These are phyloP conservation scores for Canna indica DNA, from an alignment of 176 grass and related monocot species.

Conservation along the genomic window DNA sequence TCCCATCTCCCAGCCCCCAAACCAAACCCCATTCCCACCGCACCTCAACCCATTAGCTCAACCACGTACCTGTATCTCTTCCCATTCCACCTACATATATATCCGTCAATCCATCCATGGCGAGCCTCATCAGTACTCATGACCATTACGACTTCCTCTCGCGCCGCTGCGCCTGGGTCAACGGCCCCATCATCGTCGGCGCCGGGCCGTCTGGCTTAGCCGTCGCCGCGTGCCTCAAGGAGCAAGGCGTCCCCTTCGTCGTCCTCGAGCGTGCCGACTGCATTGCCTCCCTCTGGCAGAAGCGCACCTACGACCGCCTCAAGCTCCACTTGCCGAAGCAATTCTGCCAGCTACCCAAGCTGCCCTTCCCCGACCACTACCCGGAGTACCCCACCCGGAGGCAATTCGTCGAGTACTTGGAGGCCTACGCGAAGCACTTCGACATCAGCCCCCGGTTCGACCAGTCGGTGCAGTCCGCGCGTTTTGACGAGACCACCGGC, in stretches of 20 bases:
- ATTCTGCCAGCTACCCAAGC: slow-evolving; percentile 2
- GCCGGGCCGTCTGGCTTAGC: slow-evolving; percentile 1
- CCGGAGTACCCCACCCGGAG: not conserved
- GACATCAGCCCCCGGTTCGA: not conserved
- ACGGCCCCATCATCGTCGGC: slow-evolving; percentile 7
- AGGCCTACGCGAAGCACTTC: not conserved
- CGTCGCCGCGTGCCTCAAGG: not conserved
- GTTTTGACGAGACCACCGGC: not conserved
- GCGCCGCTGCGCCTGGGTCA: not conserved
- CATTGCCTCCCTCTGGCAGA: slow-evolving; percentile 12
- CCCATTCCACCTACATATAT: not conserved
- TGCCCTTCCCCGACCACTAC: not conserved
- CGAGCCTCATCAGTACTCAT: not conserved
- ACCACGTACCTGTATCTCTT: not conserved
- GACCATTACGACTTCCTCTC: not conserved
- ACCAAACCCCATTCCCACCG: no score
- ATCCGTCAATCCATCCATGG: not conserved
- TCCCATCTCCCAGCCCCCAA: not conserved
- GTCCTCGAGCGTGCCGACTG: slow-evolving; percentile 9
- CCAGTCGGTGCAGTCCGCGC: slow-evolving; percentile 2
- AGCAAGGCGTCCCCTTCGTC: not conserved
- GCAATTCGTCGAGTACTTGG: slow-evolving; percentile 2
- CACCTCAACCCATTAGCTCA: no score
- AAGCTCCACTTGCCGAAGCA: slow-evolving; percentile 9
- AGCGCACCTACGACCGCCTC: slow-evolving; percentile 10